These are phyloP conservation scores for Nannochloris sp. DNA, from an alignment of 139 green algal species.

Conservation along the genomic window DNA sequence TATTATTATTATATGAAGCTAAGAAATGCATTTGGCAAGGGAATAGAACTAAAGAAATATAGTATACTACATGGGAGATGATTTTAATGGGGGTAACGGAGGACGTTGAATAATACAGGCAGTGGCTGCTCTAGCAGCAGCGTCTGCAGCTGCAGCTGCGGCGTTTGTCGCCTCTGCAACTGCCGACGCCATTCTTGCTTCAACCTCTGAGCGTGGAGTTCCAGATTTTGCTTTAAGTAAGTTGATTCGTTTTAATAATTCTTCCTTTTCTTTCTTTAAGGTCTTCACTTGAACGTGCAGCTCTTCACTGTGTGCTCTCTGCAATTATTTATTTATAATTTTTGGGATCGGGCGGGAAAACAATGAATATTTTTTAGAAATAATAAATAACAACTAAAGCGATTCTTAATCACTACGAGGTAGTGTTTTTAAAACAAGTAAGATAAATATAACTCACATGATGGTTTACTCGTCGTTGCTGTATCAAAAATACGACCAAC, in stretches of 20 bases:
- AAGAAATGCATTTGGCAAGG: too few relatives aligned
- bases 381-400: too few relatives aligned
- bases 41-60: too few relatives aligned
- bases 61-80: not conserved
- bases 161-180: constrained; percentile 41
- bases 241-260: constrained; percentile 18
- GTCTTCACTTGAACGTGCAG: constrained; percentile 6
- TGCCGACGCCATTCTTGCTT: constrained; percentile 37
- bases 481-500: constrained; percentile 30
- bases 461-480: constrained; percentile 25
- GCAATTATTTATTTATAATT: too few relatives aligned
- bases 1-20: too few relatives aligned
- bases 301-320: constrained; percentile 8
- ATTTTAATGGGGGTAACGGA: not conserved
- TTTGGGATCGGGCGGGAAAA: too few relatives aligned
- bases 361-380: too few relatives aligned
- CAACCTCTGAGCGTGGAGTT: constrained; percentile 24
- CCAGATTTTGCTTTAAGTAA: constrained; percentile 24
- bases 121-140: constrained; percentile 31
- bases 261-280: constrained; percentile 23
- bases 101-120: constrained; percentile 28
- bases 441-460: too few relatives aligned
- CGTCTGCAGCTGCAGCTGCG: constrained; percentile 38
- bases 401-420: too few relatives aligned
- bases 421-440: too few relatives aligned